Conservation (phyloP, 495 filamentous ascomycete species). For the Cryomyces antarcticus region DNA sequence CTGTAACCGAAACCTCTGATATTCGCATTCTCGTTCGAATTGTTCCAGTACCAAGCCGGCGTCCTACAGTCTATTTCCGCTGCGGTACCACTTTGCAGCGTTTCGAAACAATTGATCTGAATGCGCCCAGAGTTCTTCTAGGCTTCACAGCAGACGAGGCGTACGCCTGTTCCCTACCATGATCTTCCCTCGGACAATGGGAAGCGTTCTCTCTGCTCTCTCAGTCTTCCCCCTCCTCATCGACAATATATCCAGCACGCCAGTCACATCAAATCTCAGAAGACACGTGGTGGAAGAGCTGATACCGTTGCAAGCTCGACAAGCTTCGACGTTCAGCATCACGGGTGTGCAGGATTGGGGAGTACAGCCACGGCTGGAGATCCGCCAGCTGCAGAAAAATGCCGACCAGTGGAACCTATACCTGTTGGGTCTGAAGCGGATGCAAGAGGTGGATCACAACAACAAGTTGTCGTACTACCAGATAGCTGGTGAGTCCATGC, state of each 20-base stretch:
- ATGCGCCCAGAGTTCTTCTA: no score
- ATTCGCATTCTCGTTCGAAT: no score
- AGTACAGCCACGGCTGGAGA: slow-evolving; percentile 24
- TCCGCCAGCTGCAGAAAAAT: slow-evolving; percentile 35
- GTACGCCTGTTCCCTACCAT: no score
- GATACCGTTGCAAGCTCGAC: neutral
- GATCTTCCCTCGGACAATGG: neutral
- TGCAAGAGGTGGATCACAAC: slow-evolving; percentile 32
- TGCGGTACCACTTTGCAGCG: no score
- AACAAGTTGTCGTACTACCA: slow-evolving; percentile 39
- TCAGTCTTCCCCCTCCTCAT: neutral
- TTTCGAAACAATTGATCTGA: no score
- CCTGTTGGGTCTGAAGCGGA: slow-evolving; percentile 30
- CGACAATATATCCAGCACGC: neutral
- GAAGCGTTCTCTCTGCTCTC: neutral
- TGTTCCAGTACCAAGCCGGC: no score
- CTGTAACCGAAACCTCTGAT: no score
- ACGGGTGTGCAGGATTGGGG: slow-evolving; percentile 3
- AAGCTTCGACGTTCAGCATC: neutral
- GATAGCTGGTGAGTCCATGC: slow-evolving; percentile 27
- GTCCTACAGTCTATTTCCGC: no score
- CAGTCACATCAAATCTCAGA: neutral
- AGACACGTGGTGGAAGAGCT: neutral
- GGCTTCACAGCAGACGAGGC: no score
- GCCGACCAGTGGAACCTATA: slow-evolving; percentile 37